phyloP scores from a whole-genome alignment of 2,329 filamentous ascomycete genomes.

The Claviceps capensis region DNA sequence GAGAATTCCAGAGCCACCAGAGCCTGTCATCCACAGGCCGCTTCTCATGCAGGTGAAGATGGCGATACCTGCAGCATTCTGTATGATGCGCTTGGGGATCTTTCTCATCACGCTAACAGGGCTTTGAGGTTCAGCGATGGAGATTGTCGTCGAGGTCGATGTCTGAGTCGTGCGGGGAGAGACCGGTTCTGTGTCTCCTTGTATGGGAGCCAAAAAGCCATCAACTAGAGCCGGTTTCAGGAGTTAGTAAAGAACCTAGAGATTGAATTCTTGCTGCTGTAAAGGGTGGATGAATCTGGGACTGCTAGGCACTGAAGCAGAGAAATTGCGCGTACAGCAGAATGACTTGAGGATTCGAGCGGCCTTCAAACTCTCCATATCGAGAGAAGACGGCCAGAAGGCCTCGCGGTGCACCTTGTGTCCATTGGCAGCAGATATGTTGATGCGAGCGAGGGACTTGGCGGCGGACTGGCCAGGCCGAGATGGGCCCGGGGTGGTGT shows the following conservation, averaged over 20 bases:
- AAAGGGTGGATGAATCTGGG: background rate
- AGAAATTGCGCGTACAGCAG: conserved; percentile 46
- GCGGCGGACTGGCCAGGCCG: background rate
- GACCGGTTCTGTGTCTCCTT: conserved; percentile 7
- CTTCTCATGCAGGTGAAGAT: conserved; percentile 95
- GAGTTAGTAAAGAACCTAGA: background rate
- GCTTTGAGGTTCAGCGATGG: conserved; percentile 26
- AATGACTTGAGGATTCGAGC: conserved; percentile 82
- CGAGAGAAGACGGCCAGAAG: conserved; percentile 75
- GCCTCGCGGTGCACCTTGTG: conserved; percentile 40
- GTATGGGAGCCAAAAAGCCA: conserved; percentile 37
- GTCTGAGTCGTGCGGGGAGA: conserved; percentile 11
- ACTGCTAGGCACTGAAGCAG: background rate
- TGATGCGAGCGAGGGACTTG: conserved; percentile 18
- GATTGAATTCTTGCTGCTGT: background rate
- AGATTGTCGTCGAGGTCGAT: conserved; percentile 12
- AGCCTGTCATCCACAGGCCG: conserved; percentile 81
- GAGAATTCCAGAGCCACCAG: conserved; percentile 77
- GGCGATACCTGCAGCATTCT: conserved; percentile 78
- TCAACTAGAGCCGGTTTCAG: conserved; percentile 27
- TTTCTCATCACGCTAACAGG: conserved; percentile 53
- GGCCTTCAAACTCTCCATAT: conserved; percentile 84
- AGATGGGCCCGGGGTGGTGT: background rate
- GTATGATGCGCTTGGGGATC: conserved; percentile 74
- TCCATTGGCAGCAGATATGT: conserved; percentile 20